Evolutionary conservation across 768 basidiomycete genomes (phyloP).

Genomic region (Lactarius pseudohatsudake): DNA sequence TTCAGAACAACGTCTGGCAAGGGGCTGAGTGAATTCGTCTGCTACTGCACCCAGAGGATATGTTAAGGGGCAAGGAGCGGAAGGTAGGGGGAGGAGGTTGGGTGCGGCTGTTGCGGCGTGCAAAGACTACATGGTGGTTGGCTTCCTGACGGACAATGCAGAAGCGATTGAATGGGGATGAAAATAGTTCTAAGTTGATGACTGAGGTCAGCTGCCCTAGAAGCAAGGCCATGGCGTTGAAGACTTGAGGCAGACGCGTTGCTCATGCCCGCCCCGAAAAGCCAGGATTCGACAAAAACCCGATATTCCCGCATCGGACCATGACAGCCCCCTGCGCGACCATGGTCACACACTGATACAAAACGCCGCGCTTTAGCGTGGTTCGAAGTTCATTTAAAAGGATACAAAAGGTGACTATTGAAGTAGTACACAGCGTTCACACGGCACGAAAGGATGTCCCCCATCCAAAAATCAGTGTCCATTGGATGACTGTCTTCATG

Average conservation of each 20-base stretch:
- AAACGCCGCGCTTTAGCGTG: slow-evolving; percentile 4
- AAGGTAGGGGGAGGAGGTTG: not conserved
- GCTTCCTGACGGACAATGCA: slow-evolving; percentile 1
- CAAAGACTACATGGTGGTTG: not conserved
- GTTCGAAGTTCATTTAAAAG: not conserved
- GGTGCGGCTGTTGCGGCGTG: not conserved
- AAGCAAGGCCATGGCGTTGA: slow-evolving; percentile 16
- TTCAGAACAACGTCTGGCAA: not conserved
- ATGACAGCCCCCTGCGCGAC: not conserved
- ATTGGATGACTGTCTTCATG: not conserved
- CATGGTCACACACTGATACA: not conserved
- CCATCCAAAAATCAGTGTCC: not conserved
- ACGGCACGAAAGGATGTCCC: not conserved
- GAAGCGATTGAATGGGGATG: slow-evolving; percentile 3
- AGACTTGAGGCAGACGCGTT: slow-evolving; percentile 21
- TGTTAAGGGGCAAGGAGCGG: not conserved
- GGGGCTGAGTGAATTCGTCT: not conserved
- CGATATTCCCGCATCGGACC: slow-evolving; percentile 16
- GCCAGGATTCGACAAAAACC: slow-evolving; percentile 6
- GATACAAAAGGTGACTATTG: not conserved
- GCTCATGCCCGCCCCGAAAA: slow-evolving; percentile 7
- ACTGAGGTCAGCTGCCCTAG: not conserved
- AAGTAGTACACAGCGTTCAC: not conserved
- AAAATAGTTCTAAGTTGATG: not conserved
- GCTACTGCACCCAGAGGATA: not conserved